Base-by-base conservation (phyloP, 1,284 basidiomycete genomes). In the Cutaneotrichosporon sp. region DNA sequence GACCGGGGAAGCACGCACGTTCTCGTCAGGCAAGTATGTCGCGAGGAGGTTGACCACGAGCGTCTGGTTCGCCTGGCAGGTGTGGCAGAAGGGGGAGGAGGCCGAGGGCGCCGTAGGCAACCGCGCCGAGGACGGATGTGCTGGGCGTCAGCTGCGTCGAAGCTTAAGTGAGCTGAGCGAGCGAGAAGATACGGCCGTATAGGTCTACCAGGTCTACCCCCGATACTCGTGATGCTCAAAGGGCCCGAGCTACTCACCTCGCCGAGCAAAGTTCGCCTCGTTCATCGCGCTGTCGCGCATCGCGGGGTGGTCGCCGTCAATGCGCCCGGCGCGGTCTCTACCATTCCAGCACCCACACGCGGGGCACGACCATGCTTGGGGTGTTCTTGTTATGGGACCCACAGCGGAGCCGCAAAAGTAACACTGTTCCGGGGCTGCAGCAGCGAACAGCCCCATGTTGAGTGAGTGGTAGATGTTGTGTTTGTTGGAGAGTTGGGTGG, bases 31-130 rank as follows among this genome's bases (percentile, higher is more conserved):
- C 0, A 95, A 84, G 74, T 95, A 97, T 68, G 90, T 92, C 5
- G 91, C 90, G 29, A 95, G 80, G 57, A 97, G 83, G 74, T 93
- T 91, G 65, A 91, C 82, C 56, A 92, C 83, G 31, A 97, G 84
- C 78, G 87, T 88, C 73, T 95, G 91, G 78, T 95, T 95, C n/a
- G 90, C 90, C 65, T 89, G 86, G 75, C 93, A 95, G 13, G 85
- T 86, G 67, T 88, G 87, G 76, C 93, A 97, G 81, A 95, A 94
- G 4, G 87, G 83, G 2, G 74, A 72, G 11, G 69, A 54, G 4
- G 60, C 54, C 27, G 64, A 54, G 7, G 60, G 50, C 22, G 64
- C 54, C 1, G 60, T 51, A 10, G 72, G 73, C 31, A 73, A 64
- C 50, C 69, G 72, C 1, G 69, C 69, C 4, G 66, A 67, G 3